A percentile compares a stretch with the other conserved stretches of the same genome.
Evolutionary conservation across 1,139 yeast species (phyloP).

Genomic region (Spathaspora sp.): DNA sequence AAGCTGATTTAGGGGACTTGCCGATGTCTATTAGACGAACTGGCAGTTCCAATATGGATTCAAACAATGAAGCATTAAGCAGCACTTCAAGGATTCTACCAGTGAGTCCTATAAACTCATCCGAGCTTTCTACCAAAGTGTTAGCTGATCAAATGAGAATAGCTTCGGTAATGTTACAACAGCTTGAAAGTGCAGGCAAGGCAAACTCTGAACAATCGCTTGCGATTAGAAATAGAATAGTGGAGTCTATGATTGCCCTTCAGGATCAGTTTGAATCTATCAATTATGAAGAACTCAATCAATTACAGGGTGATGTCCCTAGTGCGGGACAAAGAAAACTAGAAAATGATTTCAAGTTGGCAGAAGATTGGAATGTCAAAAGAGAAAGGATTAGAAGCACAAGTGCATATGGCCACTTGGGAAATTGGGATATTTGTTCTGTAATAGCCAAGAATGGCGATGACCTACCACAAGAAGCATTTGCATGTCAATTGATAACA

Average conservation of each 20-base stretch:
- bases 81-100: constrained; percentile 1
- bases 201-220: constrained; percentile 72
- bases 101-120: constrained; percentile 41
- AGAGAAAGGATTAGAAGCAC: constrained; percentile 74
- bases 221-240: constrained; percentile 72
- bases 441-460: constrained; percentile 96
- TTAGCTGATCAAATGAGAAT: constrained; percentile 92
- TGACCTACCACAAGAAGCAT: constrained; percentile 94
- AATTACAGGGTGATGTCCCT: constrained; percentile 44
- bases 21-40: constrained; percentile 21
- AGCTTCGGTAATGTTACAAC: constrained; percentile 92
- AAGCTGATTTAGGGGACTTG: constrained; percentile 62
- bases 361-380: constrained; percentile 90
- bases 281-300: constrained; percentile 48
- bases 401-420: constrained; percentile 80
- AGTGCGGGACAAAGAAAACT: constrained; percentile 87
- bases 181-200: constrained; percentile 70
- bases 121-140: constrained; percentile 37
- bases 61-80: not conserved
- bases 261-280: constrained; percentile 60
- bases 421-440: constrained; percentile 92
- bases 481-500: constrained; percentile 90
- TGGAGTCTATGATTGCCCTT: constrained; percentile 84
- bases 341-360: constrained; percentile 87
- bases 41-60: not conserved